Conservation (phyloP, 169 alveolate genomes). For the Babesia sp. region DNA sequence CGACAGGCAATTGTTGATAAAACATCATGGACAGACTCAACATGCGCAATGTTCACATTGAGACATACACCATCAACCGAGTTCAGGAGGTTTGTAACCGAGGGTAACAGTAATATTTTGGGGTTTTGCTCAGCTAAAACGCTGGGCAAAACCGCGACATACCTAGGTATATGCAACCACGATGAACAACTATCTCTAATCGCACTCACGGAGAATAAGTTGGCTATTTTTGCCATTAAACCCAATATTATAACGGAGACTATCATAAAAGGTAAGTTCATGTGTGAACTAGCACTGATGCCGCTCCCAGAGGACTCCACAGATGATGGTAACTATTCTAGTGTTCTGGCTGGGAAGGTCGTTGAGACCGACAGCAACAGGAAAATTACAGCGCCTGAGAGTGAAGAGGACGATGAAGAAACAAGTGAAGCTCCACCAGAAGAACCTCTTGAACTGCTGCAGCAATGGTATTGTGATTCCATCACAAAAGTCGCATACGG, state of each 20-base stretch:
- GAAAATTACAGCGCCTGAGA: too few species aligned
- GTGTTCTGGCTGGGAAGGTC: background rate
- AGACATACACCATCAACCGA: conserved; percentile 22
- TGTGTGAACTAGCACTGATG: background rate
- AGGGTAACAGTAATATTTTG: background rate
- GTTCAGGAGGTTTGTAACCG: conserved; percentile 28
- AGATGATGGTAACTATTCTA: background rate
- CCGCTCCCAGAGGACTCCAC: background rate
- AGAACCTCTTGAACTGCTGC: background rate
- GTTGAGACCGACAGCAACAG: too few species aligned
- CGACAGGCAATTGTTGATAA: background rate
- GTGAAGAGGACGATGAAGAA: background rate
- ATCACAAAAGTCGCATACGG: conserved; percentile 12
- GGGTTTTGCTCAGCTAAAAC: background rate
- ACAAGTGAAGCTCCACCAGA: background rate
- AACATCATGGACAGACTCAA: background rate
- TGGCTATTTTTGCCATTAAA: conserved; percentile 18
- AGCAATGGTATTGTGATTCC: conserved; percentile 16
- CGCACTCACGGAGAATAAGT: conserved; percentile 22
- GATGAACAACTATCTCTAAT: background rate
- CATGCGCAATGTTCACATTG: conserved; percentile 16
- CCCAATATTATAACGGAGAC: background rate
- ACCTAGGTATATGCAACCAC: conserved; percentile 23
- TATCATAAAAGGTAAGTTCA: background rate
- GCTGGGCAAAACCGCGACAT: conserved; percentile 11